Evolutionary conservation across 2,329 filamentous ascomycete genomes (phyloP).

Genomic region (Aspergillus piperis): DNA sequence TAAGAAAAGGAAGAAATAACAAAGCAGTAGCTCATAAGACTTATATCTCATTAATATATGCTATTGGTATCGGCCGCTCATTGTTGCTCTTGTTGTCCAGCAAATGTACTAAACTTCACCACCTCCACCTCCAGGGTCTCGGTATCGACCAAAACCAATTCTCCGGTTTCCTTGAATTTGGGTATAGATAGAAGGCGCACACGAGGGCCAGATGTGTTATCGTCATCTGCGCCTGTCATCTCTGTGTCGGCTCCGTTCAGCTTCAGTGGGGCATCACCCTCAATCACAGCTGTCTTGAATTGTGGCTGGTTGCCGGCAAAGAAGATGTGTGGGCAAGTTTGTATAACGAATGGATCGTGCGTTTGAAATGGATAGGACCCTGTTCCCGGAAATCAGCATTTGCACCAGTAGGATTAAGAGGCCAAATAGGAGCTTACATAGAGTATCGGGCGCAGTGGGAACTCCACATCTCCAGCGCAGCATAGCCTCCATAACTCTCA

Average conservation of each 20-base stretch:
- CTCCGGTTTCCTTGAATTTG: slow-evolving; percentile 73
- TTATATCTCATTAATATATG: slow-evolving; percentile 8
- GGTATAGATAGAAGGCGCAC: slow-evolving; percentile 83
- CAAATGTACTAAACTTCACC: slow-evolving; percentile 59
- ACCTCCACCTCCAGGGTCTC: slow-evolving; percentile 80
- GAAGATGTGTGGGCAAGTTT: slow-evolving; percentile 83
- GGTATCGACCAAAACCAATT: slow-evolving; percentile 79
- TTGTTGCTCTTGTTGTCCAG: slow-evolving; percentile 37
- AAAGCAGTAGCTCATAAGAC: neutral
- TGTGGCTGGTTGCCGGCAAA: slow-evolving; percentile 82
- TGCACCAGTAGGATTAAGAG: neutral
- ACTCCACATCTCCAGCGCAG: slow-evolving; percentile 88
- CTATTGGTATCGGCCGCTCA: slow-evolving; percentile 20
- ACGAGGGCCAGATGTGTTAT: slow-evolving; percentile 62
- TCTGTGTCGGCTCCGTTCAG: slow-evolving; percentile 37
- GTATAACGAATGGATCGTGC: slow-evolving; percentile 85
- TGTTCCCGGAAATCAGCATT: slow-evolving; percentile 37
- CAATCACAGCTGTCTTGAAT: slow-evolving; percentile 71
- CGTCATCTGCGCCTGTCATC: slow-evolving; percentile 33
- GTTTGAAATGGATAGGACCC: slow-evolving; percentile 97
- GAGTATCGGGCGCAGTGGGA: slow-evolving; percentile 91
- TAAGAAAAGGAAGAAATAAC: neutral
- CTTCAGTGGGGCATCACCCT: slow-evolving; percentile 46
- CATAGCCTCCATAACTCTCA: slow-evolving; percentile 93
- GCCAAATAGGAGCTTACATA: slow-evolving; percentile 64